Evolutionary conservation across 306 rosid genomes (phyloP), one percentile per base, ranked within the genome.

Genomic region (Malus orientalis): DNA sequence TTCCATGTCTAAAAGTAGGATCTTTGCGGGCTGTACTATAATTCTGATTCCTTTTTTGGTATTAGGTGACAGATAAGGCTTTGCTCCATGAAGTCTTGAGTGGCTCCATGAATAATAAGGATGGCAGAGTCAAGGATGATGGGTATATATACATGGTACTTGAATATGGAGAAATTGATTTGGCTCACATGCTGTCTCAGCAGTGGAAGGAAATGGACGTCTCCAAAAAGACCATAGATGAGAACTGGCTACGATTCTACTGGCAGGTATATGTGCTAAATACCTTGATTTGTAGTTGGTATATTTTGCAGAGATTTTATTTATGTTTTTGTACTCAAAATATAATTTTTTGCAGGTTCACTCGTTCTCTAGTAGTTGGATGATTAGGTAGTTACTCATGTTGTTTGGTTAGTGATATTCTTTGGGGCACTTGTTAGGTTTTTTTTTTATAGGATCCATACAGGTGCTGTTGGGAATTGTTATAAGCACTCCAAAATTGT

Each of bases 111-210:
- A 85, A 80, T 83, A 87, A 79, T 80, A 95, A 92, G 81, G 97
- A 92, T 84, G 95, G 91, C 36, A 83, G 93, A 80, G 98, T 95
- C 84, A 95, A 87, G 86, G 96, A 92, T 76, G 98, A 95, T 71
- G 96, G 93, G 49, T 90, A 82, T 78, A 95, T 95, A 78, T 95
- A 90, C 90, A 95, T 95, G 98, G 97, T 95, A 47, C 98, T 92
- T 66, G 98, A 95, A 84, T 92, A 95, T 73, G 98, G 98, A 55
- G 97, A 95, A 89, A 92, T 95, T 55, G 98, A 95, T 89, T 88
- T 95, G 84, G 98, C 98, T 80, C 98, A 90, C 87, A 95, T 95
- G 98, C 93, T 95, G 70, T 92, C 96, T 60, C 97, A 95, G 86
- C 91, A 92, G 84, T 95, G 97, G 98, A 95, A 89, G 81, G 93